These are phyloP conservation scores for Nannizziopsis arthrosporioides DNA, from an alignment of 2,329 filamentous ascomycete species.

Conservation along the genomic window DNA sequence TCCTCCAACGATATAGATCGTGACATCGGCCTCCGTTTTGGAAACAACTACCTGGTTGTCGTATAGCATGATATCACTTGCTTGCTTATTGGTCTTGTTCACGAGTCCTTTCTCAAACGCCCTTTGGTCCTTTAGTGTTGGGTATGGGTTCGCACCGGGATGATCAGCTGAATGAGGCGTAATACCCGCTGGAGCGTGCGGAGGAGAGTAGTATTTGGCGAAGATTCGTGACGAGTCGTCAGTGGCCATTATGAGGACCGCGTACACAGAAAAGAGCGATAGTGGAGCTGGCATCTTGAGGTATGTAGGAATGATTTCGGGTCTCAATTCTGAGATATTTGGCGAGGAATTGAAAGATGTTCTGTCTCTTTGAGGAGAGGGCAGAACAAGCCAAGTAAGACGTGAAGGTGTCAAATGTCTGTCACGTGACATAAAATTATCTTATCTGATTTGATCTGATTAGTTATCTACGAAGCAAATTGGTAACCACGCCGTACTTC, in stretches of 20 bases:
- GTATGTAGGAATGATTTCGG: not conserved
- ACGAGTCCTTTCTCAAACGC: conserved; percentile 91
- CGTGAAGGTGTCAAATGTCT: too few relatives aligned
- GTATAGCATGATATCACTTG: conserved; percentile 90
- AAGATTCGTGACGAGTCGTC: conserved; percentile 88
- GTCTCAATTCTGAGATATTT: not conserved
- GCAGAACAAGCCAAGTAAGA: too few relatives aligned
- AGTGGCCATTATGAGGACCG: conserved; percentile 64
- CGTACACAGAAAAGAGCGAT: conserved; percentile 65
- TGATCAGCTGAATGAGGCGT: conserved; percentile 46
- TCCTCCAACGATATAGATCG: conserved; percentile 85
- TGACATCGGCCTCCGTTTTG: conserved; percentile 95
- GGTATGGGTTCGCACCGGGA: conserved; percentile 64
- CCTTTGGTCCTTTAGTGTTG: conserved; percentile 85
- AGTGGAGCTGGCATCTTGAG: conserved; percentile 58
- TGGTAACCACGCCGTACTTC: too few relatives aligned
- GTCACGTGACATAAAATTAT: too few relatives aligned
- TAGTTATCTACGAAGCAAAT: too few relatives aligned
- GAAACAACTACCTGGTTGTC: conserved; percentile 94
- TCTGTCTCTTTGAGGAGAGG: too few relatives aligned
- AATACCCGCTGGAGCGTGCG: conserved; percentile 52
- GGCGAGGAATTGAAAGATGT: not conserved
- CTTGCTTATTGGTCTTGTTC: conserved; percentile 93
- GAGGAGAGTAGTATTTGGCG: conserved; percentile 78
- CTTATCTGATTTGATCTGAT: too few relatives aligned